Base-by-base conservation (phyloP, 257 asterid species). In the Solanum tarapatanum region DNA sequence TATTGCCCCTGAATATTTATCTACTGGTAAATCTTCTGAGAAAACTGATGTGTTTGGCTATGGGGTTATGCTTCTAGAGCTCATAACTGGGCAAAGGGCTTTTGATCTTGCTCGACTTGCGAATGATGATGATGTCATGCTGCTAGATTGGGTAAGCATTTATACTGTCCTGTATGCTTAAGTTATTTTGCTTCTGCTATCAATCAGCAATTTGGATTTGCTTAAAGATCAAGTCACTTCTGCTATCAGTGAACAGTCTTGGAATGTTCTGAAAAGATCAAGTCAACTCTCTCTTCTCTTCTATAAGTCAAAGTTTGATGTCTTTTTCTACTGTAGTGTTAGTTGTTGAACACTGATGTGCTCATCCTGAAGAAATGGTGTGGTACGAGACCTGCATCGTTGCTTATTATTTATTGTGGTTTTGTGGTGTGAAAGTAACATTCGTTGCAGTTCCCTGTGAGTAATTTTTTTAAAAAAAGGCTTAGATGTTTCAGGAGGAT, bases 1-100 rank as follows among this genome's bases (percentile, higher is more conserved):
- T 88, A 94, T 94, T 23, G 93, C 97, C 36, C 97, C 97, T 7
- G 97, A 94, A 88, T 94, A 94, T 86, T 88, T 92, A 69, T 89
- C 92, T 17, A 92, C 94, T 2, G 93, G 94, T 39, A 90, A 88
- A 88, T 89, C 92, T 75, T 92, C 94, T 8, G 93, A 92, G 91
- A 92, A 92, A 72, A 90, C 91, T 7, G 94, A 92, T 80, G 93
- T 89, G 82, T 92, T 92, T 77, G 94, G 94, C 48, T 92, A 90
- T 43, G 94, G 94, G 79, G 92, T 92, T 88, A 89, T 89, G 93
- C 94, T 92, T 88, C 93, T 92, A 28, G 94, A 92, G 87, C 90
- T 92, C 85, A 90, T 92, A 62, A 90, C 94, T 33, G 93, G 93
- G 72, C 92, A 92, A 86, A 85, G 94, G 51, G 93, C 93, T 64